A percentile compares a stretch with the other conserved stretches of the same genome.
phyloP scores from a whole-genome alignment of 306 rosid species.

The Quillaja saponaria region DNA sequence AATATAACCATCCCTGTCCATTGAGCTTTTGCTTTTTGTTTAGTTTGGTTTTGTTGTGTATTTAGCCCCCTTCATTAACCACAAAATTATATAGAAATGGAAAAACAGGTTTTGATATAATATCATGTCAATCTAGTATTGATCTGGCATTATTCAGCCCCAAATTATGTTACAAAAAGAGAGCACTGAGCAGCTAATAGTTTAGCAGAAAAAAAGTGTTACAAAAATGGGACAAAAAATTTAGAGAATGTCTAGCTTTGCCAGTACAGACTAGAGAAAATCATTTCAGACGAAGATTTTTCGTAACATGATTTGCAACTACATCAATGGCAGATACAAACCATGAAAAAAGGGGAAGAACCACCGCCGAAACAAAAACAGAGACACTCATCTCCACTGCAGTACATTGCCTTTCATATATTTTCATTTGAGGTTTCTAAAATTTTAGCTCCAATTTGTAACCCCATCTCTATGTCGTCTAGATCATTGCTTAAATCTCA shows the following conservation, averaged over 20 bases:
- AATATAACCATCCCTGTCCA: too few relatives aligned
- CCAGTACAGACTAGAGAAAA: constrained; percentile 34
- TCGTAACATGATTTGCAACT: constrained; percentile 63
- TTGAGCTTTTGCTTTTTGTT: too few relatives aligned
- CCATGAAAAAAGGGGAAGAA: constrained; percentile 72
- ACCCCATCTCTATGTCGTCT: constrained; percentile 16
- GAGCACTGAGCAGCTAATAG: constrained; percentile 33
- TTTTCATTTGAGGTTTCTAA: constrained; percentile 28
- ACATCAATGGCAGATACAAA: constrained; percentile 46
- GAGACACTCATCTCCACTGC: constrained; percentile 32
- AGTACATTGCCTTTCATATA: constrained; percentile 15
- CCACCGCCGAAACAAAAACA: constrained; percentile 40
- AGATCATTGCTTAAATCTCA: constrained; percentile 35
- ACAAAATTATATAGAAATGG: too few relatives aligned
- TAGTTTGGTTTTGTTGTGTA: too few relatives aligned
- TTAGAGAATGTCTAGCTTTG: constrained; percentile 37
- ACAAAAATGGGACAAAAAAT: constrained; percentile 38
- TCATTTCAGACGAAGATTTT: constrained; percentile 34
- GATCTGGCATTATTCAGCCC: constrained; percentile 35
- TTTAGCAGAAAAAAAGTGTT: constrained; percentile 25
- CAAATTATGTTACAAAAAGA: constrained; percentile 49
- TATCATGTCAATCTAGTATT: constrained; percentile 24
- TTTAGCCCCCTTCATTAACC: too few relatives aligned
- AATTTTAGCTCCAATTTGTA: constrained; percentile 39
- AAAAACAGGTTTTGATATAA: not conserved